A percentile compares a stretch with the other conserved stretches of the same genome.
Conservation (phyloP, 1,284 basidiomycete species). For the Cryptococcus amylolentus region DNA sequence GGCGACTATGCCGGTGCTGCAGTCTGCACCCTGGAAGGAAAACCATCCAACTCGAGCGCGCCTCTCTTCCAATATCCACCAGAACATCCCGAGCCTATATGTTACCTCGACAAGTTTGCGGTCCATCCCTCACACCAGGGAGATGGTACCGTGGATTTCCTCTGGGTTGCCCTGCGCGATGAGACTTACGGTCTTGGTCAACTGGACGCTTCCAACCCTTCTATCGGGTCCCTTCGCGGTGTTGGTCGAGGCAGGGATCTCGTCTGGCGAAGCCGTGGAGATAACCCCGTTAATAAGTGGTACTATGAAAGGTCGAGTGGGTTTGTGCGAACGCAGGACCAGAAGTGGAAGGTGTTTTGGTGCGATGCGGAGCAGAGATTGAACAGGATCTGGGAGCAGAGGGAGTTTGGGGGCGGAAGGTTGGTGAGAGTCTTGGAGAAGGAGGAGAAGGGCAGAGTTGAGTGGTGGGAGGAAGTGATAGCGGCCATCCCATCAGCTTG, state of each 20-base stretch:
- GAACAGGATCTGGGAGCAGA: slow-evolving; percentile 35
- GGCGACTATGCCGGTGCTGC: slow-evolving; percentile 96
- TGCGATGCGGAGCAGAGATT: slow-evolving; percentile 77
- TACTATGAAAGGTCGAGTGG: slow-evolving; percentile 96
- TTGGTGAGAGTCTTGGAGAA: slow-evolving; percentile 70
- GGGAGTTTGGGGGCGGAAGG: slow-evolving; percentile 51
- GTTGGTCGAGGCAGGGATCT: slow-evolving; percentile 86
- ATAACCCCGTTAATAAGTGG: slow-evolving; percentile 99
- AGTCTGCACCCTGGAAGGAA: slow-evolving; percentile 80
- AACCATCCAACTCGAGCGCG: slow-evolving; percentile 7
- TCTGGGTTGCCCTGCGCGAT: slow-evolving; percentile 98
- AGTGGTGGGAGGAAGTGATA: slow-evolving; percentile 69
- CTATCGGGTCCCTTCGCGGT: slow-evolving; percentile 83
- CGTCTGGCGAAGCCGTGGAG: slow-evolving; percentile 86
- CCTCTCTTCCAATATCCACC: not conserved
- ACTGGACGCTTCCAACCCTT: slow-evolving; percentile 87
- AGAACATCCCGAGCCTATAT: slow-evolving; percentile 53
- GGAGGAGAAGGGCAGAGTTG: slow-evolving; percentile 74
- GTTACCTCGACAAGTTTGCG: slow-evolving; percentile 98
- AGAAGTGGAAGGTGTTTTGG: slow-evolving; percentile 93
- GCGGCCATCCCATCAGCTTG: slow-evolving; percentile 77
- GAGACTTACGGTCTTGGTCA: slow-evolving; percentile 96
- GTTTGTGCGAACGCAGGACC: slow-evolving; percentile 58
- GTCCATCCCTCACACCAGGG: slow-evolving; percentile 92
- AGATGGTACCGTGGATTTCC: slow-evolving; percentile 97